phyloP scores from a whole-genome alignment of 2,329 filamentous ascomycete species.

The Biscogniauxia sp. region DNA sequence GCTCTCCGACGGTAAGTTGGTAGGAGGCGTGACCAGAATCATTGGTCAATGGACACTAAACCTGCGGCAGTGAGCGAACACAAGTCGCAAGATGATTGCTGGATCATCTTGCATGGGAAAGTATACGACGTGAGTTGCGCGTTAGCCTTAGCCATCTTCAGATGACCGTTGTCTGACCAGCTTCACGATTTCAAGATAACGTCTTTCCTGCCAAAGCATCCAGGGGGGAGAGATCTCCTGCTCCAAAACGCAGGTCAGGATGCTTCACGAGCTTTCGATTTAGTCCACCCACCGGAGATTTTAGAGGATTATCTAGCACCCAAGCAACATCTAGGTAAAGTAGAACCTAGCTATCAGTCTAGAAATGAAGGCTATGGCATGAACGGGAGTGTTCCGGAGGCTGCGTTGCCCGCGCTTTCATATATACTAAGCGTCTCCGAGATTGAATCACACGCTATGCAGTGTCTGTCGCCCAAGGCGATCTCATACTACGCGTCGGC shows the following conservation, averaged over 20 bases:
- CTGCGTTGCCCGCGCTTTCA: conserved; percentile 8
- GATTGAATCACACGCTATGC: conserved; percentile 76
- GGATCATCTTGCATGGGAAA: conserved; percentile 23
- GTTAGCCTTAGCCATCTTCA: not conserved
- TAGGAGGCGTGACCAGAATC: not conserved
- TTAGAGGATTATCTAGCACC: conserved; percentile 19
- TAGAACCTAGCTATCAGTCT: conserved; percentile 1
- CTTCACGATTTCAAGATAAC: conserved; percentile 14
- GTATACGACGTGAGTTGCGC: conserved; percentile 21
- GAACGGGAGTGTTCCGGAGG: not conserved
- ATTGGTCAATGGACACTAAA: conserved; percentile 2
- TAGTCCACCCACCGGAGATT: conserved; percentile 20
- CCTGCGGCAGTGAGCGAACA: conserved; percentile 14
- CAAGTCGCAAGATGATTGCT: conserved; percentile 19
- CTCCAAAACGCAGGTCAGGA: conserved; percentile 21
- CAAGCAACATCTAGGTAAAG: conserved; percentile 14
- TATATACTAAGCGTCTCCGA: conserved; percentile 77
- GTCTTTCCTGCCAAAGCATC: conserved; percentile 18
- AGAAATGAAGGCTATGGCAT: not conserved
- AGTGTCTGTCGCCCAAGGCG: conserved; percentile 73
- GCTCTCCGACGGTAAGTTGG: conserved; percentile 14
- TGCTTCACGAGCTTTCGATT: conserved; percentile 19
- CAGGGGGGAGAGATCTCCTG: conserved; percentile 21
- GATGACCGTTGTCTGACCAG: not conserved
- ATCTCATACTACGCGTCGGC: conserved; percentile 95